Conservation (phyloP, 176 grass and related monocot genomes). For the Themeda triandra region DNA sequence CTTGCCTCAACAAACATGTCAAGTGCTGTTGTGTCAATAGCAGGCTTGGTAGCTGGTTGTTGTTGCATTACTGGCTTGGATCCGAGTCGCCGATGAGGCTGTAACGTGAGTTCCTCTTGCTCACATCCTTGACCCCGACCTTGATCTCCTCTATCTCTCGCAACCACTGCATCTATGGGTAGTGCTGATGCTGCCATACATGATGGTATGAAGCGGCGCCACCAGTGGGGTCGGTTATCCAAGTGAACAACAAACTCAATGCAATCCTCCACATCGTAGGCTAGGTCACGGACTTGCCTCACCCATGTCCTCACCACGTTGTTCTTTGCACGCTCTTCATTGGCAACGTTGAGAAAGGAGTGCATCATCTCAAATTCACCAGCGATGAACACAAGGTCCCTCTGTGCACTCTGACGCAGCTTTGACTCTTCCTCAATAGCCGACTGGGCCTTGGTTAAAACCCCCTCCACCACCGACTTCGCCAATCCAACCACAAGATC, state of each 20-base stretch:
- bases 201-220: not conserved
- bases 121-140: not conserved
- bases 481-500: not conserved
- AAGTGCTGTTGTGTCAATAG: not conserved
- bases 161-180: not conserved
- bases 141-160: not conserved
- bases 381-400: not conserved
- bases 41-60: not conserved
- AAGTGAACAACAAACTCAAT: not conserved
- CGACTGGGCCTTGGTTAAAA: not conserved
- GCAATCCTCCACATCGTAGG: not conserved
- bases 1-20: not conserved
- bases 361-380: not conserved
- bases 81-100: not conserved
- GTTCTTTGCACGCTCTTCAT: not conserved
- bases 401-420: not conserved
- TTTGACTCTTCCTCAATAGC: not conserved
- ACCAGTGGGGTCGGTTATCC: not conserved
- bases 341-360: not conserved
- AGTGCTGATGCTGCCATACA: not conserved
- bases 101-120: not conserved
- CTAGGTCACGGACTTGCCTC: not conserved
- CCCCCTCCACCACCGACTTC: not conserved
- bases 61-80: not conserved
- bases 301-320: not conserved